Evolutionary conservation across 441 rosid genomes (phyloP), one percentile per base, ranked within the genome.

Genomic region (Monsonia emarginata): DNA sequence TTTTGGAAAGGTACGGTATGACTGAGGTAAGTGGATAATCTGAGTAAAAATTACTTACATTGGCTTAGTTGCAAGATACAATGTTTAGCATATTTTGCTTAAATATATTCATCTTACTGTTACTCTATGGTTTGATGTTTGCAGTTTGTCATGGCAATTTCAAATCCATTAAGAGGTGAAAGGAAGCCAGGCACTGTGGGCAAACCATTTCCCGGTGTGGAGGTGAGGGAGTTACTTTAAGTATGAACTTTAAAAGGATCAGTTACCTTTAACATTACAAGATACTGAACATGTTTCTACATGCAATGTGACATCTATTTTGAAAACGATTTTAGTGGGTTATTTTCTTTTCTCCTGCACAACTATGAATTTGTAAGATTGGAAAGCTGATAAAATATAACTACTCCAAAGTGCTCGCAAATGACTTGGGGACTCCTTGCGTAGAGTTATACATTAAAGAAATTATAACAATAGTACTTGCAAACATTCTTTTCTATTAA

Each of bases 1-100:
- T 94, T 71, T 76, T 94, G 79, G 99, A 94, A 81, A 84, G 99
- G 71, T 94, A 91, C 69, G 99, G 99, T 71, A 94, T 94, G 99
- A 91, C 99, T 42, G 99, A 94, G 85, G 99, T 83, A 65, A 73
- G 77, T 64, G 60, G 40, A 14, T 46, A 9, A 25, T 58, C 58
- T 6, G 26, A 31, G 64, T 65, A 34, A 72, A n/a, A 69, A 18
- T 68, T 44, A 54, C 25, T 31, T 54, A 44, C 46, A 13, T 16
- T 5, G 21, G 18, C 18, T 58, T 54, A 56, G 75, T 67, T 46
- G 67, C 26, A 38, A 22, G 28, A 16, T 61, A 59, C 48, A 62
- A 42, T 67, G 31, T 64, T 57, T 8, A 44, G 14, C 1, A 27
- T 14, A 32, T 28, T 26, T 26, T 59, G 18, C 78, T 26, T 31